phyloP scores from a whole-genome alignment of 2,329 filamentous ascomycete genomes.

The Colletotrichum spinosum region DNA sequence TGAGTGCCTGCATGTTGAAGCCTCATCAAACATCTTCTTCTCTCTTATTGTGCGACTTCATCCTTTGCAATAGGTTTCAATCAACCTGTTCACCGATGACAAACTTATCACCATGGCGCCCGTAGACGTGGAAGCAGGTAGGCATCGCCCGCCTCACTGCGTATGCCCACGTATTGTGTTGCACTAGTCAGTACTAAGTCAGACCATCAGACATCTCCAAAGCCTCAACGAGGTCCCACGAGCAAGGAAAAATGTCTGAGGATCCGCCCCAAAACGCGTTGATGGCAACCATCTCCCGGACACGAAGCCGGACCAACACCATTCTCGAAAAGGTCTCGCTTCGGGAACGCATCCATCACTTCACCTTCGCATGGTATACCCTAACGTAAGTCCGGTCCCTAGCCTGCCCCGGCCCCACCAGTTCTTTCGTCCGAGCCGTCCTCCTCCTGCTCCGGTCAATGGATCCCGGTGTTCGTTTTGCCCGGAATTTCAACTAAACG shows the following conservation, averaged over 20 bases:
- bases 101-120: not conserved
- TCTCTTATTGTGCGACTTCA: not conserved
- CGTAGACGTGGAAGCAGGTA: constrained; percentile 28
- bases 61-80: not conserved
- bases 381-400: constrained; percentile 42
- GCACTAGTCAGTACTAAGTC: not conserved
- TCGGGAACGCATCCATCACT: constrained; percentile 48
- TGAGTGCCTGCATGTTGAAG: too few species aligned
- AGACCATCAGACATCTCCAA: constrained; percentile 7
- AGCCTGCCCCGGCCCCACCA: not conserved
- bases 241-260: constrained; percentile 9
- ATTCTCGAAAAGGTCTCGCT: constrained; percentile 37
- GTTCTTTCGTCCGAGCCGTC: not conserved
- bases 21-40: not conserved
- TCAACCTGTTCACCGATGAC: not conserved
- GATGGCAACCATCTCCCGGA: constrained; percentile 28
- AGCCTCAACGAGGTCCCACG: constrained; percentile 7
- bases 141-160: not conserved
- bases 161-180: not conserved
- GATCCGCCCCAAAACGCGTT: constrained; percentile 25
- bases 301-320: constrained; percentile 30
- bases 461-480: too few species aligned
- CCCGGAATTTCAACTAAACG: not conserved
- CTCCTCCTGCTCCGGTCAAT: not conserved
- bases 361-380: constrained; percentile 69